phyloP scores from a whole-genome alignment of 1,284 basidiomycete genomes.

The Chondrostereum purpureum region DNA sequence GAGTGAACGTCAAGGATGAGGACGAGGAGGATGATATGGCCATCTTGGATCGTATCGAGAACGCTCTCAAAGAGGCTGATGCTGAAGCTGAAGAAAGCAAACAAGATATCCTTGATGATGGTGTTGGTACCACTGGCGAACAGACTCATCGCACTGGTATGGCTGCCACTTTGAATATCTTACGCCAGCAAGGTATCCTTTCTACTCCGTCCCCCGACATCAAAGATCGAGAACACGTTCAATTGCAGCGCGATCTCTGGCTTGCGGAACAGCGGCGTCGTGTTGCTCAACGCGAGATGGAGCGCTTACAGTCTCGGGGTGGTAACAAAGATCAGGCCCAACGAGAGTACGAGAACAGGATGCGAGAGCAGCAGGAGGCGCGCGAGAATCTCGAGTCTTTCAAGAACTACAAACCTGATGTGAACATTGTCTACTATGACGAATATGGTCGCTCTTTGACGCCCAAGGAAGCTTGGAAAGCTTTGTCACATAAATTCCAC shows the following conservation, averaged over 20 bases:
- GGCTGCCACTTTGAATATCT: constrained; percentile 81
- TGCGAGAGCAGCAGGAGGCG: constrained; percentile 88
- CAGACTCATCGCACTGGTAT: constrained; percentile 77
- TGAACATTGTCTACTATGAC: constrained; percentile 96
- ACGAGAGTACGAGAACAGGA: constrained; percentile 90
- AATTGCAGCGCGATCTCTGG: constrained; percentile 88
- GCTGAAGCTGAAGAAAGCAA: constrained; percentile 30
- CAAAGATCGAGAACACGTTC: constrained; percentile 73
- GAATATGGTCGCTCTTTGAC: constrained; percentile 89
- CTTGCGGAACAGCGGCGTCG: constrained; percentile 77
- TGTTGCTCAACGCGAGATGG: constrained; percentile 74
- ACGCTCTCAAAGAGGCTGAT: constrained; percentile 56
- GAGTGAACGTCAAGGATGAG: constrained; percentile 71
- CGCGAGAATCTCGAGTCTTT: constrained; percentile 78
- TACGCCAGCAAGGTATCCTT: constrained; percentile 90
- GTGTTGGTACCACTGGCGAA: constrained; percentile 62
- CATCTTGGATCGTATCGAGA: constrained; percentile 69
- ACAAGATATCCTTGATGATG: constrained; percentile 24
- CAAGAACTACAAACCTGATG: constrained; percentile 93
- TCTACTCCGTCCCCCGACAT: constrained; percentile 61
- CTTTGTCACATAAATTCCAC: constrained; percentile 91
- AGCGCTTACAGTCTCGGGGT: constrained; percentile 68
- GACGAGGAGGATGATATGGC: constrained; percentile 60
- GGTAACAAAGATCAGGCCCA: constrained; percentile 90
- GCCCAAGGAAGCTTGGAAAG: constrained; percentile 97